These are phyloP conservation scores for Pichia sporocuriosa DNA, from an alignment of 805 yeast species.

Conservation along the genomic window DNA sequence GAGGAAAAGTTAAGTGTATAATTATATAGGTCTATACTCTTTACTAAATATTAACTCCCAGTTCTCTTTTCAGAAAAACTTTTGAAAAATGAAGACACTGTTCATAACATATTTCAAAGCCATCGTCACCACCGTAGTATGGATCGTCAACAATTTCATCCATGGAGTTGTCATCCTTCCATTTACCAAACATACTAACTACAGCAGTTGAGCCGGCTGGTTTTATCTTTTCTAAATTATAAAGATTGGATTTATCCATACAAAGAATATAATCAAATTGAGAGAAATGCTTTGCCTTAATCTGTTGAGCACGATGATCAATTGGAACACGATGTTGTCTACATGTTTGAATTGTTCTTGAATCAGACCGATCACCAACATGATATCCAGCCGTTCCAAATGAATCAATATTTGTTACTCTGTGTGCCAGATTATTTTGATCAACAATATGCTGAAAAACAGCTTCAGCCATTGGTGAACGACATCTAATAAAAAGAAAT, in stretches of 20 bases:
- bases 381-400: constrained; percentile 88
- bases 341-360: constrained; percentile 65
- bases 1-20: constrained; percentile 36
- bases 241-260: constrained; percentile 59
- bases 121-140: constrained; percentile 80
- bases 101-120: constrained; percentile 71
- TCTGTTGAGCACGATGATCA: constrained; percentile 68
- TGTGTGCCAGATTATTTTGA: constrained; percentile 35
- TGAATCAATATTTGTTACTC: constrained; percentile 64
- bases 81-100: constrained; percentile 74
- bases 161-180: constrained; percentile 48
- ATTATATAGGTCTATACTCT: too few relatives aligned
- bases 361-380: constrained; percentile 75
- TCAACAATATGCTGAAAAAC: constrained; percentile 65
- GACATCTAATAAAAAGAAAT: constrained; percentile 45
- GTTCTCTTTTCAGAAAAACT: constrained; percentile 53
- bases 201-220: constrained; percentile 46
- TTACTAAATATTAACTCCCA: constrained; percentile 5
- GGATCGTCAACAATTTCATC: constrained; percentile 76
- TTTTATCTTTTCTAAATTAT: constrained; percentile 42
- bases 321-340: constrained; percentile 66
- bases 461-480: constrained; percentile 98
- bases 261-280: constrained; percentile 63
- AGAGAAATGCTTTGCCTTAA: constrained; percentile 42
- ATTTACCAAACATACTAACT: constrained; percentile 73